phyloP scores from a whole-genome alignment of 495 filamentous ascomycete genomes.

The Letharia lupina region DNA sequence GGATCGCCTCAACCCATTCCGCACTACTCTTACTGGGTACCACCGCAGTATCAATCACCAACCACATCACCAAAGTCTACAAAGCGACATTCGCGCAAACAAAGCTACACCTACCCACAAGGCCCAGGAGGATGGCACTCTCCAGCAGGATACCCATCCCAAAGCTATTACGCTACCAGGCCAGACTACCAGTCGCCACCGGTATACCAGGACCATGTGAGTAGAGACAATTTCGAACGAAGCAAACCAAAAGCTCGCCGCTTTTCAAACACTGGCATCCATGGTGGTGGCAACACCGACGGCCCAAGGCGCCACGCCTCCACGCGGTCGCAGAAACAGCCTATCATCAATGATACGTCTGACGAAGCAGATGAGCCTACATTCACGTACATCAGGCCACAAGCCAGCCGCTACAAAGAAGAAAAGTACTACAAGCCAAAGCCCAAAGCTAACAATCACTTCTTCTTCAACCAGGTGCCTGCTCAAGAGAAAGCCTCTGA shows the following conservation, averaged over 20 bases:
- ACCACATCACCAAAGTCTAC: conserved; percentile 20
- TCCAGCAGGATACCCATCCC: conserved; percentile 29
- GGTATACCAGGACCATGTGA: conserved; percentile 50
- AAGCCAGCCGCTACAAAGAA: conserved; percentile 30
- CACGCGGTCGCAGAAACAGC: conserved; percentile 42
- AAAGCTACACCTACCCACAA: conserved; percentile 25
- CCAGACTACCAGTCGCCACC: conserved; percentile 42
- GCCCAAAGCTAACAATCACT: conserved; percentile 46
- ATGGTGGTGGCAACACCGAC: conserved; percentile 31
- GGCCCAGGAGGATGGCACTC: conserved; percentile 37
- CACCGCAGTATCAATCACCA: conserved; percentile 22
- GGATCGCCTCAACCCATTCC: conserved; percentile 25
- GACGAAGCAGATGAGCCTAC: conserved; percentile 45
- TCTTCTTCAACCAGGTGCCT: conserved; percentile 44
- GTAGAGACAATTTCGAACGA: conserved; percentile 42
- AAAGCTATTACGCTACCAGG: conserved; percentile 37
- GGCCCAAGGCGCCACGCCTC: conserved; percentile 27
- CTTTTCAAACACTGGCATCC: conserved; percentile 32
- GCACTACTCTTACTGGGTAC: conserved; percentile 22
- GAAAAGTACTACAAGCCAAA: conserved; percentile 42
- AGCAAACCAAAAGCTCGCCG: conserved; percentile 29
- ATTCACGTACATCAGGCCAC: conserved; percentile 32
- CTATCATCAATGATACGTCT: conserved; percentile 48
- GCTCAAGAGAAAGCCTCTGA: conserved; percentile 38
- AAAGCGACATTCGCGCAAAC: conserved; percentile 22